phyloP scores from a whole-genome alignment of 352 stramenopile species.

The Phytophthora kernoviae region DNA sequence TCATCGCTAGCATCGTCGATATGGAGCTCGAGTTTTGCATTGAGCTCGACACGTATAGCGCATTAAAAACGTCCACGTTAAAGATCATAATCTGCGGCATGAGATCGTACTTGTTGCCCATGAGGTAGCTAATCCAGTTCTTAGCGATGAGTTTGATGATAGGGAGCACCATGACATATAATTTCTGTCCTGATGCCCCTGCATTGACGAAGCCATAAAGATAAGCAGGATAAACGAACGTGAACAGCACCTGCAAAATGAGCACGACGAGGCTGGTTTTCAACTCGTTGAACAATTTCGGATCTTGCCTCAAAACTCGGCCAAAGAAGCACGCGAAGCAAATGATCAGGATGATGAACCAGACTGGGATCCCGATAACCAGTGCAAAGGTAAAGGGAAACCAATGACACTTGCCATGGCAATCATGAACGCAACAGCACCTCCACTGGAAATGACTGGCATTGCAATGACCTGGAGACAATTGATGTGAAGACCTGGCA shows the following conservation, averaged over 20 bases:
- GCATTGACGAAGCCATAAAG: conserved; percentile 34
- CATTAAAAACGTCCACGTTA: conserved; percentile 53
- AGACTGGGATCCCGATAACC: conserved; percentile 24
- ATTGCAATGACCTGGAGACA: conserved; percentile 7
- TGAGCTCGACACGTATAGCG: conserved; percentile 39
- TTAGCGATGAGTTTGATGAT: conserved; percentile 45
- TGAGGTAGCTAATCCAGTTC: conserved; percentile 27
- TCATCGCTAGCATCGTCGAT: conserved; percentile 33
- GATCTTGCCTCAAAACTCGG: conserved; percentile 13
- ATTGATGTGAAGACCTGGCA: conserved; percentile 12
- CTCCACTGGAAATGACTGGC: conserved; percentile 5
- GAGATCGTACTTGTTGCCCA: conserved; percentile 17
- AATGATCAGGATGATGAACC: conserved; percentile 21
- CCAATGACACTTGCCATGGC: conserved; percentile 31
- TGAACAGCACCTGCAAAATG: conserved; percentile 32
- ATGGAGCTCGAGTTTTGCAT: conserved; percentile 42
- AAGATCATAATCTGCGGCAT: conserved; percentile 47
- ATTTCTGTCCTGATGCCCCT: conserved; percentile 12
- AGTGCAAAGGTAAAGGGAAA: conserved; percentile 48
- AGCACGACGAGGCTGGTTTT: conserved; percentile 26
- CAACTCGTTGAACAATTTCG: conserved; percentile 11
- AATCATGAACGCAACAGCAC: conserved; percentile 15
- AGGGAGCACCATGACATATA: conserved; percentile 36
- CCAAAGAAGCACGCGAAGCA: conserved; percentile 25
- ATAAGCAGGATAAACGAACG: conserved; percentile 47